Conservation (phyloP, 1,284 basidiomycete species). For the Gymnopus androsaceus region DNA sequence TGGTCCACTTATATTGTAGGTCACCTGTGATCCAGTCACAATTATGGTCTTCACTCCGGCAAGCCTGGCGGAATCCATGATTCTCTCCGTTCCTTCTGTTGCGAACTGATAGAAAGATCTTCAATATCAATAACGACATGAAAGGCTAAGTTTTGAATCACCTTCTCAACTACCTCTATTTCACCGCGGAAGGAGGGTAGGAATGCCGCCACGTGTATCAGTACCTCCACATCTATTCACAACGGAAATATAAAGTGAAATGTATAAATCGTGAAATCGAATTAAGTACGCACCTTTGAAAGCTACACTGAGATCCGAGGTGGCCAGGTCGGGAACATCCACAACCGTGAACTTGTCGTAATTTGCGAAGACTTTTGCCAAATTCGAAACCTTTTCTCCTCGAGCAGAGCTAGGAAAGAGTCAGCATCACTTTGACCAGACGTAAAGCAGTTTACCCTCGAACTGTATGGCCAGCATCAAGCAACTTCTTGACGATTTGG, state of each 20-base stretch:
- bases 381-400: constrained; percentile 7
- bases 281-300: not conserved
- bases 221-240: not conserved
- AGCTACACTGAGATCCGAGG: not conserved
- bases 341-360: constrained; percentile 7
- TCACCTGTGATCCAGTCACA: constrained; percentile 9
- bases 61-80: constrained; percentile 1
- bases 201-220: constrained; percentile 11
- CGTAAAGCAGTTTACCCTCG: constrained; percentile 1
- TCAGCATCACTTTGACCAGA: not conserved
- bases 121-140: not conserved
- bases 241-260: not conserved
- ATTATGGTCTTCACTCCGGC: constrained; percentile 8
- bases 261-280: not conserved
- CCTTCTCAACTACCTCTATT: constrained; percentile 3
- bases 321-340: constrained; percentile 6
- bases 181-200: constrained; percentile 11
- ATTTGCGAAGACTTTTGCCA: not conserved
- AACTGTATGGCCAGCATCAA: constrained; percentile 9
- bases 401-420: constrained; percentile 5
- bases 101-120: not conserved
- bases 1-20: constrained; percentile 7
- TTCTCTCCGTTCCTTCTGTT: constrained; percentile 6
- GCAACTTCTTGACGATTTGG: constrained; percentile 6
- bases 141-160: too few relatives aligned